Conservation (phyloP, 2,329 filamentous ascomycete species). For the Xylariomycetidae sp. region DNA sequence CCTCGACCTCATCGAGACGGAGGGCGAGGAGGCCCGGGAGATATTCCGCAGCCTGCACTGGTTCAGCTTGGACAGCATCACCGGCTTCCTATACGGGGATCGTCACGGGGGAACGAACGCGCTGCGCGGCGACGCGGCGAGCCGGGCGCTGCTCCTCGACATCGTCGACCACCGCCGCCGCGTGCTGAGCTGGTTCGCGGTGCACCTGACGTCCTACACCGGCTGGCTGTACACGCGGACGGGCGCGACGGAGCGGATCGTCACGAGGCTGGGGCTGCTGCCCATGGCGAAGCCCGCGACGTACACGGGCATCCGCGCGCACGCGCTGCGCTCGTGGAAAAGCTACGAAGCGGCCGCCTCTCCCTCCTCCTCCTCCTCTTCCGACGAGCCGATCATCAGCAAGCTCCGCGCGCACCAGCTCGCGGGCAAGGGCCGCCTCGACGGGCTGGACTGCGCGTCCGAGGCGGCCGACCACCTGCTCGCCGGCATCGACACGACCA, state of each 20-base stretch:
- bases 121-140: conserved; percentile 28
- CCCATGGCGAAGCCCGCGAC: conserved; percentile 45
- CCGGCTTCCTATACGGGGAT: conserved; percentile 42
- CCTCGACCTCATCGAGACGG: conserved; percentile 32
- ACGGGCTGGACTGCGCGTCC: conserved; percentile 42
- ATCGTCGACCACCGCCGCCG: conserved; percentile 41
- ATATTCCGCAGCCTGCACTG: conserved; percentile 45
- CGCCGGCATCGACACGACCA: conserved; percentile 48
- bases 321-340: conserved; percentile 23
- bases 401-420: conserved; percentile 30
- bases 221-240: conserved; percentile 41
- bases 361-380: not conserved
- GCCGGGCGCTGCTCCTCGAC: conserved; percentile 38
- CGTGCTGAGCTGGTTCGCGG: conserved; percentile 41
- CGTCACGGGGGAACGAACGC: conserved; percentile 36
- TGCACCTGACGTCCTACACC: conserved; percentile 39
- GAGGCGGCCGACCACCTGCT: conserved; percentile 48
- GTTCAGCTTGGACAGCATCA: conserved; percentile 47
- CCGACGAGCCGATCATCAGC: conserved; percentile 30
- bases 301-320: conserved; percentile 43
- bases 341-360: conserved; percentile 6
- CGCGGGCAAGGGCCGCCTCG: conserved; percentile 23
- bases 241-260: conserved; percentile 28
- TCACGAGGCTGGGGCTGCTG: conserved; percentile 29
- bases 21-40: conserved; percentile 30